These are phyloP conservation scores for Conticribra weissflogii DNA, from an alignment of 108 stramenopile species.

Conservation along the genomic window DNA sequence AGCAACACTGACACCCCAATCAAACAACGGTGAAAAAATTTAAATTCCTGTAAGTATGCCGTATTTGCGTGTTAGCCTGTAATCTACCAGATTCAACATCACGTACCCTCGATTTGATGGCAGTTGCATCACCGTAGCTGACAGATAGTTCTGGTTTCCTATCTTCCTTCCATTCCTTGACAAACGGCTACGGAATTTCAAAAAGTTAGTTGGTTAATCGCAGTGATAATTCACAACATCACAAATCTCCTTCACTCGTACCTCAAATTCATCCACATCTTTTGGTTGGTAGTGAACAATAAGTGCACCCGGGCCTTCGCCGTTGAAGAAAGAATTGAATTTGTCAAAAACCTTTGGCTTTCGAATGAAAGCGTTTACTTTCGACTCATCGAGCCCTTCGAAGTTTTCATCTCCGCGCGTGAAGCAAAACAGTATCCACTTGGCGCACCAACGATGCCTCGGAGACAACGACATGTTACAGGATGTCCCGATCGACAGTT, in stretches of 20 bases:
- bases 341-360: constrained; percentile 46
- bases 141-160: constrained; percentile 59
- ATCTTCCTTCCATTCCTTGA: constrained; percentile 6
- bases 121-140: constrained; percentile 54
- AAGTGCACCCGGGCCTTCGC: constrained; percentile 55
- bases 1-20: constrained; percentile 39
- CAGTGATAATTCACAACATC: background rate
- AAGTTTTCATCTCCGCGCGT: constrained; percentile 43
- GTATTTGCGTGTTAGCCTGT: background rate
- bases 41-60: background rate
- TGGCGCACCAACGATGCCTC: constrained; percentile 73
- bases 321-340: constrained; percentile 68
- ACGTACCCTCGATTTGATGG: constrained; percentile 56
- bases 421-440: constrained; percentile 69
- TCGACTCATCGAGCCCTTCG: constrained; percentile 55
- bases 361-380: constrained; percentile 62
- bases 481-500: background rate
- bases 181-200: background rate
- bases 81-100: too few relatives aligned
- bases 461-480: constrained; percentile 55
- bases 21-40: background rate
- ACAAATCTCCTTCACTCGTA: too few relatives aligned
- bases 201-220: background rate
- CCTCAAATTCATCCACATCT: constrained; percentile 36
- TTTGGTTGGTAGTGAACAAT: constrained; percentile 73